Evolutionary conservation across 2,329 filamentous ascomycete genomes (phyloP).

Genomic region (Coniochaeta prunicola): DNA sequence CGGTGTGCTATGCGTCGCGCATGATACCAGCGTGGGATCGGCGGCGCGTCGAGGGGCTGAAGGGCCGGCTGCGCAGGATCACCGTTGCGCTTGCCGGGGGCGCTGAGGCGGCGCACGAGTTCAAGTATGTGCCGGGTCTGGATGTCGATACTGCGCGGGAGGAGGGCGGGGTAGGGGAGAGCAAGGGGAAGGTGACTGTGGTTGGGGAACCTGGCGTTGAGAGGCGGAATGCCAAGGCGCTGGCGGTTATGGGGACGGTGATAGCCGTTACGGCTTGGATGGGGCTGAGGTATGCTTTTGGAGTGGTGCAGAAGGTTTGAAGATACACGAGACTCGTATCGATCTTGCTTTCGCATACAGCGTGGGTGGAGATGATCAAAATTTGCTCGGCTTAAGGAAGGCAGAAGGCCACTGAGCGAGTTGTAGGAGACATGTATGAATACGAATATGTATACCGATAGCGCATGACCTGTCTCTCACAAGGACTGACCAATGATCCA

Average conservation of each 20-base stretch:
- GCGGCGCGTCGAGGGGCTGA: constrained; percentile 35
- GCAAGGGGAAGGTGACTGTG: not conserved
- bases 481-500: not conserved
- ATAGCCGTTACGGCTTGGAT: constrained; percentile 12
- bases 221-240: constrained; percentile 35
- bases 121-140: constrained; percentile 10
- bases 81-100: constrained; percentile 4
- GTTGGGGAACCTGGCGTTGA: constrained; percentile 28
- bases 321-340: not conserved
- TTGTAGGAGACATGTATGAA: not conserved
- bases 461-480: not conserved
- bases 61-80: constrained; percentile 4
- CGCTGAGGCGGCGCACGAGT: constrained; percentile 8
- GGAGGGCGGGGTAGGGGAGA: not conserved
- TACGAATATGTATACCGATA: not conserved
- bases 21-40: constrained; percentile 29
- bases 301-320: constrained; percentile 3
- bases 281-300: constrained; percentile 11
- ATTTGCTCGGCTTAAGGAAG: not conserved
- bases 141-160: constrained; percentile 1
- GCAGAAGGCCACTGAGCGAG: too few relatives aligned
- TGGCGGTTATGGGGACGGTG: constrained; percentile 24
- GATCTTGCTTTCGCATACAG: not conserved
- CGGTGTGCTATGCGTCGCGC: constrained; percentile 38
- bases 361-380: not conserved